Evolutionary conservation across 2,329 filamentous ascomycete species (phyloP).

Genomic region (Trichoderma sp.): DNA sequence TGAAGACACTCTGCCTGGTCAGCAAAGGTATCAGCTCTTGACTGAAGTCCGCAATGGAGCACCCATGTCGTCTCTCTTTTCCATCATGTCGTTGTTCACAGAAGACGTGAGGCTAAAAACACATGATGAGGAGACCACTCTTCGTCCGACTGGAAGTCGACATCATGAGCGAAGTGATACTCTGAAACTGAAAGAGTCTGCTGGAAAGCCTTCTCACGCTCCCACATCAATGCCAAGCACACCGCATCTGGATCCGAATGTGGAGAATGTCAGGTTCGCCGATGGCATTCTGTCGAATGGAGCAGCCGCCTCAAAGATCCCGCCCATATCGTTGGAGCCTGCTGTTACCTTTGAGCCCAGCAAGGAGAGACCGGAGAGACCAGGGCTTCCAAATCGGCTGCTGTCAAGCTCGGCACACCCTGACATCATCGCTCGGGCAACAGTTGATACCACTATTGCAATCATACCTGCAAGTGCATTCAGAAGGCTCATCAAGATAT

Average conservation of each 20-base stretch:
- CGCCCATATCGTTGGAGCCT: constrained; percentile 71
- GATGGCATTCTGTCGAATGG: constrained; percentile 22
- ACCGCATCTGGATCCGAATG: constrained; percentile 39
- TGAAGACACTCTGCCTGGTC: constrained; percentile 66
- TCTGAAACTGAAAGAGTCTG: constrained; percentile 28
- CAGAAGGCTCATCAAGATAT: constrained; percentile 85
- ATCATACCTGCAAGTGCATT: constrained; percentile 98
- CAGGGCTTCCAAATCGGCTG: constrained; percentile 44
- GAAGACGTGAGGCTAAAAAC: constrained; percentile 84
- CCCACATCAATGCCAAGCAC: constrained; percentile 40
- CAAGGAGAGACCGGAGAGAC: constrained; percentile 41
- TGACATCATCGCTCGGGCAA: constrained; percentile 94
- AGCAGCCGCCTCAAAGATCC: constrained; percentile 55
- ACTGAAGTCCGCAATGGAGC: constrained; percentile 98
- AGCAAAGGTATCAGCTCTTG: constrained; percentile 89
- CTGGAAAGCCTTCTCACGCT: constrained; percentile 19
- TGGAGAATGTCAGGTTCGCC: constrained; percentile 24
- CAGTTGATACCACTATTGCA: constrained; percentile 95
- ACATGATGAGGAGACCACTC: constrained; percentile 57
- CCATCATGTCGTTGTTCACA: constrained; percentile 94
- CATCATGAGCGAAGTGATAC: constrained; percentile 34
- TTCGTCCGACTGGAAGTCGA: constrained; percentile 29
- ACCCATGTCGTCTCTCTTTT: constrained; percentile 97
- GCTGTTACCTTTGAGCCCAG: constrained; percentile 32
- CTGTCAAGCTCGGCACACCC: constrained; percentile 81